Evolutionary conservation across 2,329 filamentous ascomycete genomes (phyloP), one percentile per base, ranked within the genome.

Genomic region (Neopestalotiopsis sp.): DNA sequence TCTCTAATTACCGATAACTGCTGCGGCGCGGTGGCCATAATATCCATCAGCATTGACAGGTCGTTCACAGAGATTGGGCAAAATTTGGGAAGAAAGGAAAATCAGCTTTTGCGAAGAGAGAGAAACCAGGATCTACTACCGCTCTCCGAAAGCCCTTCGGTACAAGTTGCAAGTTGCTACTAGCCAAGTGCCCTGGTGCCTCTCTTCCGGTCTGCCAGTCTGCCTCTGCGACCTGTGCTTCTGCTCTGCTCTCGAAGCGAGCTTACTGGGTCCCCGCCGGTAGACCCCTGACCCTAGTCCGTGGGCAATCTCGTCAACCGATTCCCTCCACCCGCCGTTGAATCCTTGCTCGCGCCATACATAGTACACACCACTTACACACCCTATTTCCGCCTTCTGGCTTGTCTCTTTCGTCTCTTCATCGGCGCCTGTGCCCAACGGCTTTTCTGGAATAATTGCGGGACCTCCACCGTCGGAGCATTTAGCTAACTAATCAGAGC

Each of bases 261-360:
- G 78, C 75, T 78, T 77, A 78, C 78, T 80, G 74, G 78, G 74
- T 75, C 76, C 58, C 69, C 68, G 64, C 68, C 49, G 45, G 45
- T 30, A 61, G n/a, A 67, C 60, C 76, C 76, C 74, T 65, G 62
- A 65, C 75, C 76, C 78, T 74, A 77, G 80, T 81, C 79, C 28
- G 74, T 74, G 75, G 75, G 80, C 79, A 84, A 84, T 84, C 80
- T 84, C 79, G 78, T 81, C 81, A 83, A 84, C 82, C 80, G 79
- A 81, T 81, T 81, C 81, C 77, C 78, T 70, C 69, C 63, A 67
- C 69, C 72, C 60, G 68, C 76, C 75, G 76, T 75, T 78, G 76
- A 20, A 52, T 52, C 45, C 45, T 52, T 52, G 45, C 45, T 52
- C 45, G 45, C 45, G 45, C 45, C 45, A 52, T 52, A 52, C 45